Percentiles rank a stretch among this genome's conserved stretches.
Evolutionary conservation across 768 basidiomycete species (phyloP).

Genomic region (Pleurotus tuber-regium): DNA sequence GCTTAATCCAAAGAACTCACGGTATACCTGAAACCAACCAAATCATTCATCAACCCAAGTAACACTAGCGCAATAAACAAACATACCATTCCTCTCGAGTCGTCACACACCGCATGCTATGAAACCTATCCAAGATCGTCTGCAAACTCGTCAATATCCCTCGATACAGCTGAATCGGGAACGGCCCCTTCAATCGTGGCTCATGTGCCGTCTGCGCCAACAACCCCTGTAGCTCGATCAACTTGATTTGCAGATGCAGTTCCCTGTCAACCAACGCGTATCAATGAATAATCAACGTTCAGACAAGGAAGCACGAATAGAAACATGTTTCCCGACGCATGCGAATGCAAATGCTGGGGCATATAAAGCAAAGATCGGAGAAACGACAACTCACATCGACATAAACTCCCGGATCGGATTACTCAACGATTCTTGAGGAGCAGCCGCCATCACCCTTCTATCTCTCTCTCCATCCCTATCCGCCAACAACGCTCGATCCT

Average conservation of each 20-base stretch:
- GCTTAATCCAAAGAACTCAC: constrained; percentile 38
- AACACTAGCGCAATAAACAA: constrained; percentile 4
- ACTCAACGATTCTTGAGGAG: constrained; percentile 39
- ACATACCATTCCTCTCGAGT: constrained; percentile 90
- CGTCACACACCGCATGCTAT: constrained; percentile 97
- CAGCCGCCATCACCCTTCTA: no score
- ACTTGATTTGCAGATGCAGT: constrained; percentile 86
- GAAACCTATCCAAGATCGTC: constrained; percentile 82
- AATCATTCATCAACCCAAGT: no score
- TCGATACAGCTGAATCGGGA: constrained; percentile 84
- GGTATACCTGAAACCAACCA: constrained; percentile 79
- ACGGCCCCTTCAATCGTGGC: constrained; percentile 93
- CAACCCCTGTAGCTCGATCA: constrained; percentile 84
- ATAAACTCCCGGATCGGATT: constrained; percentile 83
- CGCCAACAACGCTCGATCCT: constrained; percentile 19
- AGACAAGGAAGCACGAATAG: no score
- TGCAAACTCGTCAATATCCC: constrained; percentile 80
- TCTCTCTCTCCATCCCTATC: no score
- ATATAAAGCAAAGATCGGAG: no score
- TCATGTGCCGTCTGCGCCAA: constrained; percentile 89
- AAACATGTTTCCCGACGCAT: no score
- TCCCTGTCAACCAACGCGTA: constrained; percentile 56
- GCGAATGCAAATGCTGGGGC: no score
- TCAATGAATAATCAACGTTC: neutral
- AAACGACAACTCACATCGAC: constrained; percentile 85